A percentile compares a stretch with the other conserved stretches of the same genome.
These are phyloP conservation scores for Clavulina sp. DNA, from an alignment of 768 basidiomycete genomes.

Conservation along the genomic window DNA sequence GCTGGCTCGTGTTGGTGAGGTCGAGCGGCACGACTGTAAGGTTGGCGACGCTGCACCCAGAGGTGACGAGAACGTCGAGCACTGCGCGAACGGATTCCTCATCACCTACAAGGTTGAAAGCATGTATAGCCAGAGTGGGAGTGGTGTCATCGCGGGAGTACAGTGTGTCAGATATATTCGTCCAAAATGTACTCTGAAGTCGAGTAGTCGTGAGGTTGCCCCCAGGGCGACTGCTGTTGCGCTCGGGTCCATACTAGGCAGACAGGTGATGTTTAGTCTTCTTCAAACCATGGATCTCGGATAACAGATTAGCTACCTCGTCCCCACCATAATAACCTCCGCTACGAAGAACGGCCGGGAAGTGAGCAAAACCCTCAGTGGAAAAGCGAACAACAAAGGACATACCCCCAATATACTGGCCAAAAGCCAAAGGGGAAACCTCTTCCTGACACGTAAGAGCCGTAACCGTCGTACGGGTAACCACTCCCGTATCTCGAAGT, in stretches of 20 bases:
- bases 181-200: not conserved
- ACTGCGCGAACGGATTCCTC: constrained; percentile 4
- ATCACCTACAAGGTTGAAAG: constrained; percentile 6
- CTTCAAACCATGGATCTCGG: constrained; percentile 6
- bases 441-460: constrained; percentile 2
- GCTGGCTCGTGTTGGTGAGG: not conserved
- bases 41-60: constrained; percentile 2
- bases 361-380: not conserved
- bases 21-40: not conserved
- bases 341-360: not conserved
- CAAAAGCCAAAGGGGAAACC: constrained; percentile 10
- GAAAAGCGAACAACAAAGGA: constrained; percentile 5
- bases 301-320: constrained; percentile 6
- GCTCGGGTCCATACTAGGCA: too few relatives aligned
- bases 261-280: too few relatives aligned
- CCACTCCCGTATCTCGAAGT: too few relatives aligned
- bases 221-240: too few relatives aligned
- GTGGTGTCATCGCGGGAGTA: too few relatives aligned
- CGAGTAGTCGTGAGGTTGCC: not conserved
- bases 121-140: constrained; percentile 1
- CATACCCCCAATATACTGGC: constrained; percentile 1
- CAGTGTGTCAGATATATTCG: not conserved
- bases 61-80: constrained; percentile 1
- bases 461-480: constrained; percentile 1
- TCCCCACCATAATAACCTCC: not conserved